These are phyloP conservation scores for Diaporthe sp. DNA, from an alignment of 2,329 filamentous ascomycete species.

Conservation along the genomic window DNA sequence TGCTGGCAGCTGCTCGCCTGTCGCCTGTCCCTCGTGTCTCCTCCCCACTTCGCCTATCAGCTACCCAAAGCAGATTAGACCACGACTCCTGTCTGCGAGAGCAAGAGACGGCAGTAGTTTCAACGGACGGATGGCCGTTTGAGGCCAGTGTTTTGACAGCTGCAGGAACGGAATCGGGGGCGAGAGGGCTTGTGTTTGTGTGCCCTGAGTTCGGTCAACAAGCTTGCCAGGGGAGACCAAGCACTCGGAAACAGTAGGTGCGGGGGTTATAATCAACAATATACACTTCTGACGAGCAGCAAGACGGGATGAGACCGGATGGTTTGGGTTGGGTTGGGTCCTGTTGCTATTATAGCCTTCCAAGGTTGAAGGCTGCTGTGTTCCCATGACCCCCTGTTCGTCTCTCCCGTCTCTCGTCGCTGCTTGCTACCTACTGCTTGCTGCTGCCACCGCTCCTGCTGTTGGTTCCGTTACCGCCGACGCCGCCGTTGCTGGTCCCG, in stretches of 20 bases:
- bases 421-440: background rate
- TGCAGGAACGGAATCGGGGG: slow-evolving; percentile 21
- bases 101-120: slow-evolving; percentile 28
- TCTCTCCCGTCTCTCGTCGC: background rate
- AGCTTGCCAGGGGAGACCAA: background rate
- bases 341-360: slow-evolving; percentile 9
- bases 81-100: slow-evolving; percentile 1
- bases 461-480: background rate
- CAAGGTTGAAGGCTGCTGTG: background rate
- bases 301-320: slow-evolving; percentile 9
- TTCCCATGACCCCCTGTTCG: background rate
- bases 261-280: background rate
- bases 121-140: slow-evolving; percentile 23
- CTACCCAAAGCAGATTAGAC: slow-evolving; percentile 20
- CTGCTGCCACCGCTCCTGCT: background rate
- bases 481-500: background rate
- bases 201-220: background rate
- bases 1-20: background rate
- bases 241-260: slow-evolving; percentile 10
- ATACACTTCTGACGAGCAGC: background rate
- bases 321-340: background rate
- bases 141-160: slow-evolving; percentile 23
- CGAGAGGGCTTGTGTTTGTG: background rate
- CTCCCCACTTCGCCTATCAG: slow-evolving; percentile 8
- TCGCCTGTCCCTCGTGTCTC: background rate